Evolutionary conservation across 2,329 filamentous ascomycete genomes (phyloP).

Genomic region (Calonectria pteridis): DNA sequence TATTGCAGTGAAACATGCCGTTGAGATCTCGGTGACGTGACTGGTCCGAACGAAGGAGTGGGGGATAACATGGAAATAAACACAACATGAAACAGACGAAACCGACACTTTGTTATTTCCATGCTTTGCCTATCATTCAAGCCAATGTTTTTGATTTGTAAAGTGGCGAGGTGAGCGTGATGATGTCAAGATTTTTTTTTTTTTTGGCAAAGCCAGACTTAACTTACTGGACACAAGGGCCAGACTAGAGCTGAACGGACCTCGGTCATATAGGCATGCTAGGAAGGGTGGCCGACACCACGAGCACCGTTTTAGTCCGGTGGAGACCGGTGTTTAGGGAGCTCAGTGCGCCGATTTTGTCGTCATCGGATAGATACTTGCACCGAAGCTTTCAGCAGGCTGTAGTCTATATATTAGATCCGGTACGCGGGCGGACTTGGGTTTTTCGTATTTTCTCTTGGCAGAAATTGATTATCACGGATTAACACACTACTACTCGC

Average conservation of each 20-base stretch:
- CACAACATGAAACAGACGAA: neutral
- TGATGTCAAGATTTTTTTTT: neutral
- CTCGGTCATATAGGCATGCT: neutral
- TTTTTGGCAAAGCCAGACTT: neutral
- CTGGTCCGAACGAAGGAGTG: neutral
- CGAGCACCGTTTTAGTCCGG: neutral
- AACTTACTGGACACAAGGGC: neutral
- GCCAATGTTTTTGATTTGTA: neutral
- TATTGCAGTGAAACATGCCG: neutral
- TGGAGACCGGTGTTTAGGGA: constrained; percentile 19
- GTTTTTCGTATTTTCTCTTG: neutral
- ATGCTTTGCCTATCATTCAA: neutral
- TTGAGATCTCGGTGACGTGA: neutral
- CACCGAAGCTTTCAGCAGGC: constrained; percentile 23
- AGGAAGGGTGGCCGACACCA: constrained; percentile 8
- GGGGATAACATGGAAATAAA: neutral
- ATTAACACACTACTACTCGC: neutral
- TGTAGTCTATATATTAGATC: neutral
- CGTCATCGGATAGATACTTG: constrained; percentile 34
- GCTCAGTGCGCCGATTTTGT: constrained; percentile 30
- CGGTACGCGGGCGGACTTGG: neutral
- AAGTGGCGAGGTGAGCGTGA: neutral
- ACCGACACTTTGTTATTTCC: neutral
- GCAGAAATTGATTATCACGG: neutral
- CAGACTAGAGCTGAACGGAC: neutral